Evolutionary conservation across 305 asterid species (phyloP).

Genomic region (Plantago lanceolata): DNA sequence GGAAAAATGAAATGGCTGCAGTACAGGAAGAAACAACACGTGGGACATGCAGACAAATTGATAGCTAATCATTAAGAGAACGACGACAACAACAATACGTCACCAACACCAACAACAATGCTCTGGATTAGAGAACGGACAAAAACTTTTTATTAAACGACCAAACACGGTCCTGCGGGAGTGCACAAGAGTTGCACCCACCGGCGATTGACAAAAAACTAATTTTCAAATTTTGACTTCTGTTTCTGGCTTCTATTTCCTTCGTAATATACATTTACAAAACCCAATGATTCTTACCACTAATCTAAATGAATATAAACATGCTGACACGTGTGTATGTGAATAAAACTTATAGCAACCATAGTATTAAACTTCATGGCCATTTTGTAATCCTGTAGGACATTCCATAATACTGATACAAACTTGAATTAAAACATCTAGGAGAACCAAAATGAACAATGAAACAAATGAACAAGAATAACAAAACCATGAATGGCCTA

Average conservation of each 20-base stretch:
- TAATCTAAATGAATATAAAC: slow-evolving; percentile 14
- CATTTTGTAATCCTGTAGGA: slow-evolving; percentile 3
- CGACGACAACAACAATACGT: not conserved
- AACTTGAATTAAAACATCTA: not conserved
- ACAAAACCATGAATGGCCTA: not conserved
- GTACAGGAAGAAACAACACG: slow-evolving; percentile 9
- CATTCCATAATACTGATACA: slow-evolving; percentile 13
- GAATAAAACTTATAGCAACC: not conserved
- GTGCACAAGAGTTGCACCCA: too few species aligned
- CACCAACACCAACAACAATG: slow-evolving; percentile 1
- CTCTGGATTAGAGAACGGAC: slow-evolving; percentile 8
- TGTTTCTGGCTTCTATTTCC: slow-evolving; percentile 1
- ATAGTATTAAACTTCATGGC: not conserved
- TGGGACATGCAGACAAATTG: slow-evolving; percentile 2
- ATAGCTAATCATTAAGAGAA: slow-evolving; percentile 3
- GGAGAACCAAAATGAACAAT: not conserved
- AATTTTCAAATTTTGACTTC: slow-evolving; percentile 14
- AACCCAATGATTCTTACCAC: not conserved
- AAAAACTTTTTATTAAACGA: too few species aligned
- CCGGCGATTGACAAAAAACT: too few species aligned
- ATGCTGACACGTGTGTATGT: slow-evolving; percentile 1
- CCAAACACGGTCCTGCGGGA: too few species aligned
- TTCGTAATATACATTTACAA: slow-evolving; percentile 2
- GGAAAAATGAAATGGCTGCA: too few species aligned
- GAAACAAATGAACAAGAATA: not conserved